A percentile compares a stretch with the other conserved stretches of the same genome.
Evolutionary conservation across 1,284 basidiomycete genomes (phyloP).

Genomic region (Puccinia coronata): DNA sequence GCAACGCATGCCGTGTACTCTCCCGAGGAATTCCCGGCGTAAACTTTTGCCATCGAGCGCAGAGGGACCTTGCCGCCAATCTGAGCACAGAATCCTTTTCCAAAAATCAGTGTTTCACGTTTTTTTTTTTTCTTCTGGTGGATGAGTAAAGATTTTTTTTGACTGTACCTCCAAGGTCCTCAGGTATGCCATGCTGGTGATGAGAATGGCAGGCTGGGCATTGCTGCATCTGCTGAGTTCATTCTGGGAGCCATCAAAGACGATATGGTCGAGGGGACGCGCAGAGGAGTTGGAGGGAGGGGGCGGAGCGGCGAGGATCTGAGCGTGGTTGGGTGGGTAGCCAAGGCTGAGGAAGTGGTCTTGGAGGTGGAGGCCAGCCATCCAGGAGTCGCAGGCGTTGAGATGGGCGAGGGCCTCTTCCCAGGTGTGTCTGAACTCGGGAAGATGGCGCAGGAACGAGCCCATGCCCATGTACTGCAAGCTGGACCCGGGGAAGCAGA

Average conservation of each 20-base stretch:
- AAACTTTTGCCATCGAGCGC: slow-evolving; percentile 51
- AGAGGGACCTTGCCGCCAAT: slow-evolving; percentile 52
- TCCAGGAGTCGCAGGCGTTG: slow-evolving; percentile 52
- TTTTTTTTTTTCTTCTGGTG: no score
- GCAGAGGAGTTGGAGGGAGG: background rate
- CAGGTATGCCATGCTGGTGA: slow-evolving; percentile 56
- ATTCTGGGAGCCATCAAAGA: slow-evolving; percentile 53
- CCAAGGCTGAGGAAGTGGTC: slow-evolving; percentile 35
- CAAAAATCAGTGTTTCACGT: background rate
- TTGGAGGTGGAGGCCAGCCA: slow-evolving; percentile 50
- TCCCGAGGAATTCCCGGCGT: slow-evolving; percentile 56
- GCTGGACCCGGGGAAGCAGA: slow-evolving; percentile 56
- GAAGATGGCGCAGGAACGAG: background rate
- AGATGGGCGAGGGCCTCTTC: slow-evolving; percentile 55
- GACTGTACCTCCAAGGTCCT: slow-evolving; percentile 53
- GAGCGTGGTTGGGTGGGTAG: slow-evolving; percentile 51
- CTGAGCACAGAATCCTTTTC: background rate
- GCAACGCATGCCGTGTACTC: slow-evolving; percentile 58
- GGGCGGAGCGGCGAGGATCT: slow-evolving; percentile 49
- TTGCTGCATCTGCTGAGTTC: slow-evolving; percentile 55
- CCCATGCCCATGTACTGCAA: slow-evolving; percentile 57
- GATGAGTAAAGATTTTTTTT: background rate
- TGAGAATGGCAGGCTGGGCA: slow-evolving; percentile 57
- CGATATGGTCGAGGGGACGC: slow-evolving; percentile 33
- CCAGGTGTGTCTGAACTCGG: slow-evolving; percentile 53